Conservation (phyloP, 2,329 filamentous ascomycete species). For the Chaetomium sp. region DNA sequence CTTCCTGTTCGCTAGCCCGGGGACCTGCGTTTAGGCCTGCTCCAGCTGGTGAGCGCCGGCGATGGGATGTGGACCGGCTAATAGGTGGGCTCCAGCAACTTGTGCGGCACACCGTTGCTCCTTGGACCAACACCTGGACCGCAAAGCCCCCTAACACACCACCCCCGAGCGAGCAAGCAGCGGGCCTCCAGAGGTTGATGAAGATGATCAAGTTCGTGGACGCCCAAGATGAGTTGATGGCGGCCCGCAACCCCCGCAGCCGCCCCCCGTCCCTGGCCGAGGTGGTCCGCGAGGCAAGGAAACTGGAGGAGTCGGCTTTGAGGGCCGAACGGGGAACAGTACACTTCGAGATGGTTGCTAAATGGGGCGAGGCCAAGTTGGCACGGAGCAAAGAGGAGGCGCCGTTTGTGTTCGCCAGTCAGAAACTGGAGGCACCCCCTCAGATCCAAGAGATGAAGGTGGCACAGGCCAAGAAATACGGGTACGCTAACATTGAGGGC, state of each 20-base stretch:
- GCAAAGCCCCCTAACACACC: too few relatives aligned
- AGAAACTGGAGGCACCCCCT: neutral
- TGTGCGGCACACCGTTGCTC: neutral
- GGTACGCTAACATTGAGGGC: neutral
- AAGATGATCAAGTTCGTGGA: slow-evolving; percentile 9
- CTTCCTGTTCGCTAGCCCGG: neutral
- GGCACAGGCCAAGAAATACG: neutral
- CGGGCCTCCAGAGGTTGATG: neutral
- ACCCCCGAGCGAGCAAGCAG: neutral
- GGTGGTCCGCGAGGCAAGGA: slow-evolving; percentile 8
- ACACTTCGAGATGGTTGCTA: neutral
- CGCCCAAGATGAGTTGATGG: neutral
- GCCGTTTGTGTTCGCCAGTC: neutral
- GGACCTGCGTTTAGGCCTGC: neutral
- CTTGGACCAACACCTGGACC: neutral
- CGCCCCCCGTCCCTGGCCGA: slow-evolving; percentile 7
- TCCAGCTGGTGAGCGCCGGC: neutral
- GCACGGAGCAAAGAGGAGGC: neutral
- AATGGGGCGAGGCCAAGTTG: neutral
- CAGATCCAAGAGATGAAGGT: neutral
- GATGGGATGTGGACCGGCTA: slow-evolving; percentile 10
- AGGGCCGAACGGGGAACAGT: neutral
- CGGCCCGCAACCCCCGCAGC: slow-evolving; percentile 3
- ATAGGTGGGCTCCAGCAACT: neutral
- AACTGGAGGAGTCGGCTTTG: slow-evolving; percentile 6